These are phyloP conservation scores for Neurospora terricola DNA, from an alignment of 495 filamentous ascomycete species.

Conservation along the genomic window DNA sequence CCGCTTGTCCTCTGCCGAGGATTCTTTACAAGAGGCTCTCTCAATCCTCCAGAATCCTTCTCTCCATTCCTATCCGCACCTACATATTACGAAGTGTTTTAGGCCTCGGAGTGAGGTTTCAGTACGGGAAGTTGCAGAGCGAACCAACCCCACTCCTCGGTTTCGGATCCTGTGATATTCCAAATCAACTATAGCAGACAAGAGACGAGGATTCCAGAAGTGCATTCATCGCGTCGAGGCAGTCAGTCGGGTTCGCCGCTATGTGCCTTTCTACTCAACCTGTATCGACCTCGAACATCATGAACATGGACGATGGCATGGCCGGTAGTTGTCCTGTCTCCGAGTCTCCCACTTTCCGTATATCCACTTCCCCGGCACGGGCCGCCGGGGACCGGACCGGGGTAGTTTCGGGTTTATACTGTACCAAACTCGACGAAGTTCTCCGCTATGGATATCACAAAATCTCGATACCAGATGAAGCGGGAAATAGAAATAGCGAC, in stretches of 20 bases:
- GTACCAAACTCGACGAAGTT: background rate
- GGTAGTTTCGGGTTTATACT: background rate
- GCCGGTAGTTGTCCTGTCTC: background rate
- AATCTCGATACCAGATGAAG: background rate
- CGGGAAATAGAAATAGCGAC: background rate
- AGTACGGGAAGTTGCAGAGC: background rate
- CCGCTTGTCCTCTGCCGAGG: too few relatives aligned
- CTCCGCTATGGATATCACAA: background rate
- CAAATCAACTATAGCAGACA: background rate
- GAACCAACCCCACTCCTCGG: background rate
- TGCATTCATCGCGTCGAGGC: background rate
- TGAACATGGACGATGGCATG: background rate
- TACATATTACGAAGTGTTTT: background rate
- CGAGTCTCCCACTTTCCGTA: background rate
- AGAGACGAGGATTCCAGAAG: background rate
- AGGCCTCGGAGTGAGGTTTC: background rate
- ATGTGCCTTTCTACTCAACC: too few relatives aligned
- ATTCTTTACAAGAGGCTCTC: background rate
- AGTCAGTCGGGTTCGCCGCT: background rate
- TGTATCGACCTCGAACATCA: background rate
- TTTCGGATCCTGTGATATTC: background rate
- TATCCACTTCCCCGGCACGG: background rate
- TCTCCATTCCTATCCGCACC: background rate
- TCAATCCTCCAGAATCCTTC: background rate
- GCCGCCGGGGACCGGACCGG: background rate